These are phyloP conservation scores for Cordyceps farinosa DNA, from an alignment of 2,329 filamentous ascomycete species.

Conservation along the genomic window DNA sequence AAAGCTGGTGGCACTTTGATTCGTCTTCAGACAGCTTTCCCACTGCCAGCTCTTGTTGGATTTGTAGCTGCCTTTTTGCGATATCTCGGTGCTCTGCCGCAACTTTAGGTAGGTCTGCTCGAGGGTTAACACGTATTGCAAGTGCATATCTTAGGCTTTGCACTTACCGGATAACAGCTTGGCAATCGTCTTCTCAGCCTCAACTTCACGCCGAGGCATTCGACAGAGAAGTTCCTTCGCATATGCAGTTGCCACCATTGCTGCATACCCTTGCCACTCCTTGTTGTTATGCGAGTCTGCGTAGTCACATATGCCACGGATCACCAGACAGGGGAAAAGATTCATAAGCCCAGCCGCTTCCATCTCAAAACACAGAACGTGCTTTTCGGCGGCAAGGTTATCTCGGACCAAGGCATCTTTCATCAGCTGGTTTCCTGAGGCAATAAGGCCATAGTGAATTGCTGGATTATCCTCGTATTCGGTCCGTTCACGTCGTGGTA, in stretches of 20 bases:
- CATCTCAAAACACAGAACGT: not conserved
- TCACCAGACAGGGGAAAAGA: not conserved
- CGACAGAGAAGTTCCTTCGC: slow-evolving; percentile 18
- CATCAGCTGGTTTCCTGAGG: too few species aligned
- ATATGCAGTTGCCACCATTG: slow-evolving; percentile 24
- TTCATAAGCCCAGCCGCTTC: not conserved
- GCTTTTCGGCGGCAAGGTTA: not conserved
- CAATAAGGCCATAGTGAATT: too few species aligned
- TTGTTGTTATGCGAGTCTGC: not conserved
- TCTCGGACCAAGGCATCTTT: too few species aligned
- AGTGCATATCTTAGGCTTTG: not conserved
- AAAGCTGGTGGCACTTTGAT: slow-evolving; percentile 19
- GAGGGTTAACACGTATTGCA: too few species aligned
- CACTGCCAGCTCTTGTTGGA: not conserved
- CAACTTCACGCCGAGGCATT: not conserved
- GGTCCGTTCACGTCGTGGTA: too few species aligned
- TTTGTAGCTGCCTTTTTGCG: not conserved
- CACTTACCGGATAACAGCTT: not conserved
- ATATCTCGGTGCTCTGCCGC: not conserved
- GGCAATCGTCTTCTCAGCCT: not conserved
- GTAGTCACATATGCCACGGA: not conserved
- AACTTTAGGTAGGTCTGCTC: too few species aligned
- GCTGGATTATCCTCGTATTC: too few species aligned
- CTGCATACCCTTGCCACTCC: slow-evolving; percentile 21
- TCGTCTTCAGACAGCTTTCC: not conserved